Percentiles rank a stretch among this genome's conserved stretches.
phyloP scores from a whole-genome alignment of 768 basidiomycete genomes.

The Suillus cothurnatus region DNA sequence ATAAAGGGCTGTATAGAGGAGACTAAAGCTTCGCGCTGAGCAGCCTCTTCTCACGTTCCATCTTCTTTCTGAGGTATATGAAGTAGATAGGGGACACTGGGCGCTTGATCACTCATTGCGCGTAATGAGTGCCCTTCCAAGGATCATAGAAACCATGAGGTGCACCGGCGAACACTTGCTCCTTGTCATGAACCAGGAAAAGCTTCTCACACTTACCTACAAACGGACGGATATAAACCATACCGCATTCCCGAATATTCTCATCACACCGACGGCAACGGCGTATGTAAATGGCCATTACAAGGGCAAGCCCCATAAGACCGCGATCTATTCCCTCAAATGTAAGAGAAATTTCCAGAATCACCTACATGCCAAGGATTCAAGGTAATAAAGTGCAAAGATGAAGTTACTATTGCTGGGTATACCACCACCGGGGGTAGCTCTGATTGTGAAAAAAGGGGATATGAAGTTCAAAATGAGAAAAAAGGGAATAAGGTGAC shows the following conservation, averaged over 20 bases:
- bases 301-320: constrained; percentile 20
- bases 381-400: constrained; percentile 15
- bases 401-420: constrained; percentile 20
- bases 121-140: background rate
- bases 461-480: background rate
- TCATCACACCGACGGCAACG: constrained; percentile 1
- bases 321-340: constrained; percentile 20
- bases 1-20: no score
- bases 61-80: background rate
- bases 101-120: background rate
- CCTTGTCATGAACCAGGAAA: background rate
- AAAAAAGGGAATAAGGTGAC: background rate
- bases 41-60: background rate
- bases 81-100: background rate
- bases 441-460: constrained; percentile 5
- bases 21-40: background rate
- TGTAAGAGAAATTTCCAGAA: constrained; percentile 28
- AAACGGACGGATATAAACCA: background rate
- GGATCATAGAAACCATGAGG: background rate
- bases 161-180: background rate
- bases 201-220: background rate
- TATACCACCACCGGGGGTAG: constrained; percentile 25
- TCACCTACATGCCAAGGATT: constrained; percentile 23
- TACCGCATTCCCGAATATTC: background rate
- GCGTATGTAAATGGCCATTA: background rate